A percentile compares a stretch with the other conserved stretches of the same genome.
Evolutionary conservation across 2,329 filamentous ascomycete genomes (phyloP).

Genomic region (Aspergillus ochraceoroseus): DNA sequence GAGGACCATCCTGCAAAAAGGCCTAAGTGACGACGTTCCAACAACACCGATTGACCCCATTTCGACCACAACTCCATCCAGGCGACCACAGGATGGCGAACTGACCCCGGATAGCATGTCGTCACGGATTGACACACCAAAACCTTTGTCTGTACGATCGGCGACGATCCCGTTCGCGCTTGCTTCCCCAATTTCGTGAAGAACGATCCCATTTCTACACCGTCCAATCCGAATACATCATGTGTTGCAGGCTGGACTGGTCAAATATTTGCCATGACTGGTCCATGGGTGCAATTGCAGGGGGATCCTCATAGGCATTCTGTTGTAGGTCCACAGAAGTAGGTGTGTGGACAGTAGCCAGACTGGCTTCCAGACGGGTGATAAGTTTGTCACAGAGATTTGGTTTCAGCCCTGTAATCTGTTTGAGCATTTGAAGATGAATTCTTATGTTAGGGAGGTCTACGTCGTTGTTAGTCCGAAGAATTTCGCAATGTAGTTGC

Average conservation of each 20-base stretch:
- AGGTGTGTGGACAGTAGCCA: neutral
- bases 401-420: constrained; percentile 1
- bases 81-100: neutral
- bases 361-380: constrained; percentile 7
- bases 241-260: constrained; percentile 7
- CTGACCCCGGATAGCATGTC: constrained; percentile 4
- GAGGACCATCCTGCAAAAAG: neutral
- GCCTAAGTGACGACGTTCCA: neutral
- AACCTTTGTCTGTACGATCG: no score
- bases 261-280: constrained; percentile 7
- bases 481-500: neutral
- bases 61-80: neutral
- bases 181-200: neutral
- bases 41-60: neutral
- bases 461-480: neutral
- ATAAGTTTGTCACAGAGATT: constrained; percentile 3
- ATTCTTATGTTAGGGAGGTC: constrained; percentile 4
- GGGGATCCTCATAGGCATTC: neutral
- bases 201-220: neutral
- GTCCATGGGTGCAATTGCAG: neutral
- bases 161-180: neutral
- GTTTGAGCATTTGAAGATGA: constrained; percentile 8
- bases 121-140: constrained; percentile 1
- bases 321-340: neutral
- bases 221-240: constrained; percentile 9